These are phyloP conservation scores for Saccharomyces pastorianus DNA, from an alignment of 1,139 yeast genomes.

Conservation along the genomic window DNA sequence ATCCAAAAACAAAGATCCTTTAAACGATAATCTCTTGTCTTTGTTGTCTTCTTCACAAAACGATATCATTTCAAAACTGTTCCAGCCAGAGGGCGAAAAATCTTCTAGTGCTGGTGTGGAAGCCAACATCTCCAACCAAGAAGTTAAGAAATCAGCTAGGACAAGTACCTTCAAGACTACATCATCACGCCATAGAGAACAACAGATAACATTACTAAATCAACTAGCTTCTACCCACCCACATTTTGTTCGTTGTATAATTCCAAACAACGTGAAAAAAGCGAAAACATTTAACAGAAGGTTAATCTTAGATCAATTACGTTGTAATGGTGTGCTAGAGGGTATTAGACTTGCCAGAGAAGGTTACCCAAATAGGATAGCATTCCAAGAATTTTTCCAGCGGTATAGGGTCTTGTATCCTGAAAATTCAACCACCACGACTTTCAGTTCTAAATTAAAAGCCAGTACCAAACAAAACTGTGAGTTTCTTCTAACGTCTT, in stretches of 20 bases:
- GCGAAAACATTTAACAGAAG: constrained; percentile 66
- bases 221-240: constrained; percentile 82
- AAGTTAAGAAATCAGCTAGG: constrained; percentile 7
- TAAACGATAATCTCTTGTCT: constrained; percentile 65
- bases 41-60: constrained; percentile 52
- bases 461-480: constrained; percentile 46
- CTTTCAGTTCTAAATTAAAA: constrained; percentile 33
- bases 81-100: constrained; percentile 21
- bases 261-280: constrained; percentile 74
- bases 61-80: constrained; percentile 42
- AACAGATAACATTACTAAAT: constrained; percentile 60
- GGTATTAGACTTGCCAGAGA: constrained; percentile 96
- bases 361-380: constrained; percentile 90
- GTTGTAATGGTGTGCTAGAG: constrained; percentile 96
- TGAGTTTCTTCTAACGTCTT: constrained; percentile 53
- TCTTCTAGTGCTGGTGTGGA: not conserved
- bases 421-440: not conserved
- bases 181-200: constrained; percentile 80
- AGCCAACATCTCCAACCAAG: not conserved
- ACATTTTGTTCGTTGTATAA: constrained; percentile 91
- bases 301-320: constrained; percentile 76
- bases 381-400: constrained; percentile 68
- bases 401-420: constrained; percentile 59
- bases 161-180: constrained; percentile 58
- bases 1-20: constrained; percentile 89